Percentiles rank a stretch among this genome's conserved stretches.
phyloP scores from a whole-genome alignment of 257 asterid genomes.

The Solanum gandarillasii region DNA sequence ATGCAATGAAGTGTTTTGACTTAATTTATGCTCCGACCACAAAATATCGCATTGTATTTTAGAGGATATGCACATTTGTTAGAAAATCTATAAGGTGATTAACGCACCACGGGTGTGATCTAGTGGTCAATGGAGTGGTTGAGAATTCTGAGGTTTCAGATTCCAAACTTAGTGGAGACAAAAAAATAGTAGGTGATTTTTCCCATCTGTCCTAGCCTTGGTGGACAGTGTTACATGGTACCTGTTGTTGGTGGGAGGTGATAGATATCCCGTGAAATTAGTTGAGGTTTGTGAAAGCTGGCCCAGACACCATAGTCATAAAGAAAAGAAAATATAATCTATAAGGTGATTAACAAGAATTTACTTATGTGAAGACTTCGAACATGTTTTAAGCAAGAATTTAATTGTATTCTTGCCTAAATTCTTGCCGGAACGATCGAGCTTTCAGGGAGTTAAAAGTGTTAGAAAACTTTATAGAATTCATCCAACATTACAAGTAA shows the following conservation, averaged over 20 bases:
- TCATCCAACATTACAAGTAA: background rate
- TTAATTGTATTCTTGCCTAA: background rate
- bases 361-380: background rate
- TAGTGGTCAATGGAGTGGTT: background rate
- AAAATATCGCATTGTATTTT: background rate
- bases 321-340: background rate
- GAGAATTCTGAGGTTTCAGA: background rate
- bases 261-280: too few species aligned
- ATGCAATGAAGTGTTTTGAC: background rate
- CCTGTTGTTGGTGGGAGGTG: background rate
- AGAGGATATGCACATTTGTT: background rate
- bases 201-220: background rate
- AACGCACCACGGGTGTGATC: background rate
- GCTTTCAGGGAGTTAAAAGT: background rate
- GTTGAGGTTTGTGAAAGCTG: background rate
- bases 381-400: background rate
- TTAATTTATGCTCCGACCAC: background rate
- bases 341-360: background rate
- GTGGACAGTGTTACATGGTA: too few species aligned
- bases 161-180: background rate
- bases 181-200: background rate
- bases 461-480: background rate
- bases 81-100: background rate
- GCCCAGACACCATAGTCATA: background rate
- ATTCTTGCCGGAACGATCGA: background rate